These are phyloP conservation scores for Tetracentron sinense DNA, from an alignment of 164 flowering plant species.

Conservation along the genomic window DNA sequence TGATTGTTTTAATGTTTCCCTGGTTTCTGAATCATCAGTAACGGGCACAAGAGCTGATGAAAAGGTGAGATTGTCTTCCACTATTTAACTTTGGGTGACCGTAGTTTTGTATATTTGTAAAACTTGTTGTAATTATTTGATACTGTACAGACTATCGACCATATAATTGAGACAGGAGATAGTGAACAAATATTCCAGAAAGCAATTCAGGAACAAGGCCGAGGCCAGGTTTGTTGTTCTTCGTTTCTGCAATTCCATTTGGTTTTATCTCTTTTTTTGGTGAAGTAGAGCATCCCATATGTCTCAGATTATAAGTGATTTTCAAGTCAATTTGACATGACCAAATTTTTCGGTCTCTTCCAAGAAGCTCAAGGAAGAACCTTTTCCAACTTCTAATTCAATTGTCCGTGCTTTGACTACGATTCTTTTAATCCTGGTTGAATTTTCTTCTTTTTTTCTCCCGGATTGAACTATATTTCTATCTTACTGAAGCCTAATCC, in stretches of 20 bases:
- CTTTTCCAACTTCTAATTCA: too few species aligned
- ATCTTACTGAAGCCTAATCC: too few species aligned
- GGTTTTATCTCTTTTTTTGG: not conserved
- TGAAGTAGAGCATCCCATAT: not conserved
- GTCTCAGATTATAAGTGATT: not conserved
- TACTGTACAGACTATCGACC: constrained; percentile 59
- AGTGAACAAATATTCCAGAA: constrained; percentile 81
- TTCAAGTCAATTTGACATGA: not conserved
- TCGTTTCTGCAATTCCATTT: not conserved
- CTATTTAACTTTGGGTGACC: not conserved
- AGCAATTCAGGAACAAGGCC: constrained; percentile 79
- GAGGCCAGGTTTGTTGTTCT: constrained; percentile 58
- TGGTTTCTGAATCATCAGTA: constrained; percentile 33
- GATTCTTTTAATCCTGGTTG: too few species aligned
- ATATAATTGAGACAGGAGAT: constrained; percentile 75
- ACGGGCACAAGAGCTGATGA: constrained; percentile 80
- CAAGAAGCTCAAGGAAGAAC: too few species aligned
- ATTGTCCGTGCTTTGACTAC: too few species aligned
- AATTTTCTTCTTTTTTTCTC: too few species aligned
- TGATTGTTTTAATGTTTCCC: constrained; percentile 8
- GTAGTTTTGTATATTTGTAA: not conserved
- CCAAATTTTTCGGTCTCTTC: not conserved
- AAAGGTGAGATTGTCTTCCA: constrained; percentile 45
- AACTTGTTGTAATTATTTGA: not conserved
- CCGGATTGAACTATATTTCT: too few species aligned